Base-by-base conservation (phyloP, 306 rosid species). In the Vigna unguiculata region DNA sequence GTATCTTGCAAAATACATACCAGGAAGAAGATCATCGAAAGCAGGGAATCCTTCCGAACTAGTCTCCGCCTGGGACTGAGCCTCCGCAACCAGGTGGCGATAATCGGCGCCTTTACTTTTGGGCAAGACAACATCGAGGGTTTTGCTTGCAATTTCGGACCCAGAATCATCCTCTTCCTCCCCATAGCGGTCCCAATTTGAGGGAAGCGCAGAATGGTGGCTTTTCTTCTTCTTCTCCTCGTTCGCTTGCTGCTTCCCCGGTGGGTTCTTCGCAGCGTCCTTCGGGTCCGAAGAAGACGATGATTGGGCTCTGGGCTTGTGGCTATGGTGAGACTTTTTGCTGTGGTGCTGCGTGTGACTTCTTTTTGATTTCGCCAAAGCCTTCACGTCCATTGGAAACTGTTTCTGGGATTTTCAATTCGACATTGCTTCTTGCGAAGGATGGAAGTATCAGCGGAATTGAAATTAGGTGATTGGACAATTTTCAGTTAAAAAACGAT, bases 41-140 rank as follows among this genome's bases (percentile, higher is more conserved):
- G 90, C 83, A 49, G 90, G 83, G 30, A 78, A 75, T 9, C 43
- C 71, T 54, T 82, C 90, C 46, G 71, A 66, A 46, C 55, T 79
- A 19, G 78, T n/a, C 25, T 47, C 72, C 1, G 86, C 78, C 10
- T 85, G 76, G 51, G 88, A 78, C 84, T 83, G 90, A 52, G 96
- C 98, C 86, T 91, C 98, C 9, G 87, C 86, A 78, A 93, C 69
- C 19, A 93, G 79, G 74, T 87, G 65, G 11, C 90, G 74, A 73
- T 75, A 93, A 67, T 93, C 98, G 2, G 96, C 91, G n/a, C 97
- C 98, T 83, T 91, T 85, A 72, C 91, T 88, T 77, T 82, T 93
- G 0, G 93, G 93, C 49, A 87, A 75, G 51, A 81, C 75, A 63
- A 81, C 78, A 63, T 88, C 96, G 15, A 83, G 15, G 58, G 68